A percentile compares a stretch with the other conserved stretches of the same genome.
Evolutionary conservation across 2,329 filamentous ascomycete genomes (phyloP).

Genomic region (Diaporthe ilicicola): DNA sequence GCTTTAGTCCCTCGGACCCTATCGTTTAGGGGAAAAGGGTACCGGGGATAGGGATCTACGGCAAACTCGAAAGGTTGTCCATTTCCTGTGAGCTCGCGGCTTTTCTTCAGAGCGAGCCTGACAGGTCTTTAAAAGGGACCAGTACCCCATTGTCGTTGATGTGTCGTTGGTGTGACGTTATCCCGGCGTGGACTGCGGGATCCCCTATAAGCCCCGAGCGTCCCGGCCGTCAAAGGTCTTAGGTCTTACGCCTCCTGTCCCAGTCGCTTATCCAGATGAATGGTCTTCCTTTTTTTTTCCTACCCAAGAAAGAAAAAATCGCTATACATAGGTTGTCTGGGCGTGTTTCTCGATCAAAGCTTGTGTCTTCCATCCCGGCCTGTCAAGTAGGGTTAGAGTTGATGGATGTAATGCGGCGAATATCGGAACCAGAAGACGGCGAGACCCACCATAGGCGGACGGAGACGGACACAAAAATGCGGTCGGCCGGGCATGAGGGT

Average conservation of each 20-base stretch:
- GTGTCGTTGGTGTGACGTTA: slow-evolving; percentile 26
- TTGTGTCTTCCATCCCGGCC: not conserved
- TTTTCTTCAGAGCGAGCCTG: not conserved
- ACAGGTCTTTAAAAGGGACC: not conserved
- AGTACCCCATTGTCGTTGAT: not conserved
- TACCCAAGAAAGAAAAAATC: not conserved
- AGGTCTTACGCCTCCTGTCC: not conserved
- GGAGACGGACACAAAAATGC: not conserved
- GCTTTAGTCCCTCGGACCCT: not conserved
- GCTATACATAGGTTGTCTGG: not conserved
- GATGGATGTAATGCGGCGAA: not conserved
- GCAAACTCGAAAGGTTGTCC: not conserved
- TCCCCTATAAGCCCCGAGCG: slow-evolving; percentile 5
- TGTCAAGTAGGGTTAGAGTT: not conserved
- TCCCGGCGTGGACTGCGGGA: slow-evolving; percentile 5
- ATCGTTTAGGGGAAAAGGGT: not conserved
- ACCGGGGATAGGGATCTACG: not conserved
- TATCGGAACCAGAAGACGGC: slow-evolving; percentile 8
- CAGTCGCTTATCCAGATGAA: not conserved
- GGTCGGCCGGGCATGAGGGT: not conserved
- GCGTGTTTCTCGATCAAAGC: not conserved
- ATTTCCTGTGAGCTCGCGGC: not conserved
- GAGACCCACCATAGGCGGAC: slow-evolving; percentile 2
- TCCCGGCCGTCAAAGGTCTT: not conserved
- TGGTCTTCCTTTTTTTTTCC: no score